phyloP scores from a whole-genome alignment of 2,329 filamentous ascomycete species.

The Alternaria dauci region DNA sequence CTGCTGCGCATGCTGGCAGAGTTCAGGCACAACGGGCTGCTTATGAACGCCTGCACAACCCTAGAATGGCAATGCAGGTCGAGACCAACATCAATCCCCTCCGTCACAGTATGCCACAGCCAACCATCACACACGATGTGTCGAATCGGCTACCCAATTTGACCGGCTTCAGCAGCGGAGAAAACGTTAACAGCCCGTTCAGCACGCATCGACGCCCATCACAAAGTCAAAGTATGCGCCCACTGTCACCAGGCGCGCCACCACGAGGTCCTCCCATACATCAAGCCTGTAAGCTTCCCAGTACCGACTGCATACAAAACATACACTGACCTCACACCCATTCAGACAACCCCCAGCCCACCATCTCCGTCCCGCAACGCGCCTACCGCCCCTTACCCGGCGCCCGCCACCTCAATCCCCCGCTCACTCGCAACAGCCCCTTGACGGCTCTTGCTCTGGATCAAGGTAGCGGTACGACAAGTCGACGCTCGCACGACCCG shows the following conservation, averaged over 20 bases:
- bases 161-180: slow-evolving; percentile 11
- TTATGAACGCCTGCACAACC: slow-evolving; percentile 26
- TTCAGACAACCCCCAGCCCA: slow-evolving; percentile 11
- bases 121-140: slow-evolving; percentile 17
- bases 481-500: slow-evolving; percentile 21
- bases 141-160: slow-evolving; percentile 22
- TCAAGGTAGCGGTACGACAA: slow-evolving; percentile 22
- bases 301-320: not conserved
- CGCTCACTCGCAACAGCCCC: slow-evolving; percentile 3
- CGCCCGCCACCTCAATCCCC: slow-evolving; percentile 6
- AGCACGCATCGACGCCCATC: not conserved
- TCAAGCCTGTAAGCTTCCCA: not conserved
- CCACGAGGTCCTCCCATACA: too few relatives aligned
- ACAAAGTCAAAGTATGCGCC: not conserved
- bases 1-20: slow-evolving; percentile 10
- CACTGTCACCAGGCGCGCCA: not conserved
- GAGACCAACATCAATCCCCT: slow-evolving; percentile 2
- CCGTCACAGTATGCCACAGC: slow-evolving; percentile 24
- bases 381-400: slow-evolving; percentile 4
- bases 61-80: not conserved
- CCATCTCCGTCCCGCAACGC: not conserved
- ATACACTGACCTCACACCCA: not conserved
- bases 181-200: slow-evolving; percentile 17
- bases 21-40: slow-evolving; percentile 27
- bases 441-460: slow-evolving; percentile 18